Percentiles rank a stretch among this genome's conserved stretches.
These are phyloP conservation scores for Aspergillus diversus DNA, from an alignment of 495 filamentous ascomycete genomes.

Conservation along the genomic window DNA sequence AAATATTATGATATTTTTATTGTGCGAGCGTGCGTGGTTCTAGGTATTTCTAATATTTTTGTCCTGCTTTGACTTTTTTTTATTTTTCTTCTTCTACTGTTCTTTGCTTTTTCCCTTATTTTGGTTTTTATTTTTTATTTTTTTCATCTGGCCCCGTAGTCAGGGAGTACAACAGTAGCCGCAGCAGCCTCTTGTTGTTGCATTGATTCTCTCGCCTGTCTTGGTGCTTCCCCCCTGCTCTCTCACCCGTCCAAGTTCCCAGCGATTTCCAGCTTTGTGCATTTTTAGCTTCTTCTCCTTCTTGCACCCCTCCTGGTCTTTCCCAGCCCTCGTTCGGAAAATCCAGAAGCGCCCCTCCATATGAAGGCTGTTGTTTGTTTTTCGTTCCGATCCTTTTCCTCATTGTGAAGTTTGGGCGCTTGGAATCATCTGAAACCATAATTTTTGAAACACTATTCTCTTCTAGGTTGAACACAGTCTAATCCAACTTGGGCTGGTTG, in stretches of 20 bases:
- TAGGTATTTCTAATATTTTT: neutral
- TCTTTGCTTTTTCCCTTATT: slow-evolving; percentile 9
- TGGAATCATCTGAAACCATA: slow-evolving; percentile 32
- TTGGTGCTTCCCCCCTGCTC: slow-evolving; percentile 24
- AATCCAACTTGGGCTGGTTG: slow-evolving; percentile 29
- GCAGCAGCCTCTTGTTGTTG: slow-evolving; percentile 24
- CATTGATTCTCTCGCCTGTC: slow-evolving; percentile 22
- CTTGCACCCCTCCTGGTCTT: slow-evolving; percentile 22
- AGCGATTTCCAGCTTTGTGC: slow-evolving; percentile 26
- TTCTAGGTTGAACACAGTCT: slow-evolving; percentile 27
- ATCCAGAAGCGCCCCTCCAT: slow-evolving; percentile 24
- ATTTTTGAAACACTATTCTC: slow-evolving; percentile 31
- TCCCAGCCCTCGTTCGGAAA: slow-evolving; percentile 19
- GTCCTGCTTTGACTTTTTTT: slow-evolving; percentile 3
- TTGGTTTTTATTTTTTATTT: slow-evolving; percentile 17
- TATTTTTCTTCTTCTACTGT: slow-evolving; percentile 1
- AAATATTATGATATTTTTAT: neutral
- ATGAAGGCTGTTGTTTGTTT: slow-evolving; percentile 22
- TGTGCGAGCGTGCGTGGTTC: neutral
- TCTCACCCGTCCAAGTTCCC: slow-evolving; percentile 20
- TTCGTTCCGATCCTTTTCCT: slow-evolving; percentile 23
- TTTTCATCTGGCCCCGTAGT: slow-evolving; percentile 16
- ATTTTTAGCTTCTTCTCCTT: slow-evolving; percentile 23
- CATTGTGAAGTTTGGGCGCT: slow-evolving; percentile 26
- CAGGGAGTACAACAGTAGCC: slow-evolving; percentile 32